Base-by-base conservation (phyloP, 2,329 filamentous ascomycete genomes). In the Apiospora rasikravindrae region DNA sequence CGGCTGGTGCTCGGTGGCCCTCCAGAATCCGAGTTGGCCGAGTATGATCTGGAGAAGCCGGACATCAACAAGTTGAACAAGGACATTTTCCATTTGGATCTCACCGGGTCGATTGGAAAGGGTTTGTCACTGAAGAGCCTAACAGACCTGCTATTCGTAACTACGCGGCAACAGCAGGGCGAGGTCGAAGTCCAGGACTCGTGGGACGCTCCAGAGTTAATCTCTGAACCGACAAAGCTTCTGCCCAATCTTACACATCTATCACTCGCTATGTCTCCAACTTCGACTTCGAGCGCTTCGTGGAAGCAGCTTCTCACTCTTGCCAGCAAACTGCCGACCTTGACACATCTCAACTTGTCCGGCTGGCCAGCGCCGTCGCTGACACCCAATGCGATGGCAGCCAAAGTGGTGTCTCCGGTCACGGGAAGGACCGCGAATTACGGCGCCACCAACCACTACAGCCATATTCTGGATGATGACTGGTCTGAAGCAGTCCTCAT, bases 341-440 rank as follows among this genome's bases (percentile, higher is more conserved):
- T 92, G 51, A 92, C 90, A 1, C 89, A 92, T 76, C 82, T 92
- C 53, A 90, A 86, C 74, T 83, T 92, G 8, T 88, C 89, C 22
- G 88, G 87, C 77, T 92, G 90, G 90, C 90, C 90, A 1, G 85
- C 86, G 69, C 90, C 90, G 1, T 85, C 85, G 22, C 80, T 90
- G n/a, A 89, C 88, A 1, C 87, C 88, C 11, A 87, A 88, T 74
- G 85, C 88, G 8, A 85, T 83, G 72, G 82, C 82, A 37, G 81
- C 87, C 0, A 85, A 86, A 1, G 80, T 90, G 2, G 79, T 83
- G 1, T 84, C 86, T 5, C 81, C 83, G 5, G 80, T 84, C 44
- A 79, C 79, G 0, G 87, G 84, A 40, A 81, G 76, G 42, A 80
- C 77, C 19, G 79, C 89, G 13, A 85, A 86, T 49, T 90, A 90